These are phyloP conservation scores for Saturnispora gosingensis DNA, from an alignment of 805 yeast genomes.

Conservation along the genomic window DNA sequence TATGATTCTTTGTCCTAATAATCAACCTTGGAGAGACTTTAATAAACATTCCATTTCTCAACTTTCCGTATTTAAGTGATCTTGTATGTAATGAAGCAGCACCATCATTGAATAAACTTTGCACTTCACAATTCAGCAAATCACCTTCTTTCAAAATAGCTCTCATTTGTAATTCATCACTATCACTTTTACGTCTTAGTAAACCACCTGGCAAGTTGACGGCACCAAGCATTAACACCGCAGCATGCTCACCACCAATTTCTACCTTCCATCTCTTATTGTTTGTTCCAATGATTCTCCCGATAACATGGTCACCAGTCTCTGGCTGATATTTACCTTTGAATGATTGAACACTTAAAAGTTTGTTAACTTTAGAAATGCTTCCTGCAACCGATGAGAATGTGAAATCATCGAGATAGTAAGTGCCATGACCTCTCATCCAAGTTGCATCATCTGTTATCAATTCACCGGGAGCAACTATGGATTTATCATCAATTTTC, in stretches of 20 bases:
- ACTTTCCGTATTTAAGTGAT: constrained; percentile 88
- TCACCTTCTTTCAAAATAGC: constrained; percentile 92
- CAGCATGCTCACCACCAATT: constrained; percentile 91
- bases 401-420: constrained; percentile 62
- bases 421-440: constrained; percentile 99
- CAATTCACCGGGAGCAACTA: constrained; percentile 93
- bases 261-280: constrained; percentile 95
- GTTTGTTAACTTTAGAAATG: constrained; percentile 74
- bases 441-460: constrained; percentile 93
- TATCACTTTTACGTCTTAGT: constrained; percentile 83
- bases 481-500: constrained; percentile 14
- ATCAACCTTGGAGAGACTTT: constrained; percentile 77
- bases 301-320: constrained; percentile 93
- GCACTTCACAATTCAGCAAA: constrained; percentile 91
- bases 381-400: constrained; percentile 91
- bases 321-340: constrained; percentile 87
- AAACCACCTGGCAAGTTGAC: constrained; percentile 98
- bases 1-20: constrained; percentile 78
- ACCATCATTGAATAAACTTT: constrained; percentile 80
- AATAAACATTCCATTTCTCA: constrained; percentile 81
- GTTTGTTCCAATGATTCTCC: constrained; percentile 90
- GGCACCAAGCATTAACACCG: constrained; percentile 85
- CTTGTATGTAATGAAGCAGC: constrained; percentile 91
- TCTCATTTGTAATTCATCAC: constrained; percentile 95
- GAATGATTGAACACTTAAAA: constrained; percentile 77